These are phyloP conservation scores for Aphelidium insulamus DNA, from an alignment of 371 early-diverging fungal genomes.

Conservation along the genomic window DNA sequence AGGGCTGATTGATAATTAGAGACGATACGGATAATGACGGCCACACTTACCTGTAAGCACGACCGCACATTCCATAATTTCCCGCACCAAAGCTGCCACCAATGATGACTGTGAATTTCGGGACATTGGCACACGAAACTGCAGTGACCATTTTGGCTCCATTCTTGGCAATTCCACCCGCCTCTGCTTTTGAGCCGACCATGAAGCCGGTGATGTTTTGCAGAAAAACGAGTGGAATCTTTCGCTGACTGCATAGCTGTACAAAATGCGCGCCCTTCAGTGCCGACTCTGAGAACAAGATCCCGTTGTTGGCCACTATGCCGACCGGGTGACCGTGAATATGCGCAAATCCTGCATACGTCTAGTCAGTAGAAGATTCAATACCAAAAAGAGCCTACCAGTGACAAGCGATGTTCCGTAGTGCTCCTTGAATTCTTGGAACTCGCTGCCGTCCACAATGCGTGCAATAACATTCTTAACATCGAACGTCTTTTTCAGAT, in stretches of 20 bases:
- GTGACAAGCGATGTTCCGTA: conserved; percentile 85
- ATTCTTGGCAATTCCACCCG: conserved; percentile 92
- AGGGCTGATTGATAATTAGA: conserved; percentile 25
- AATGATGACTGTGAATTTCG: conserved; percentile 83
- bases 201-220: conserved; percentile 95
- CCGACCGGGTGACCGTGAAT: conserved; percentile 86
- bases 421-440: conserved; percentile 85
- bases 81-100: conserved; percentile 86
- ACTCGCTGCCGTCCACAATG: conserved; percentile 80
- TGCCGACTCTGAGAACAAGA: conserved; percentile 85
- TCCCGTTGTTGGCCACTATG: conserved; percentile 94
- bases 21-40: neutral
- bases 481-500: conserved; percentile 74
- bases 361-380: neutral
- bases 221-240: conserved; percentile 80
- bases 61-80: conserved; percentile 97
- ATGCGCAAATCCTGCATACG: conserved; percentile 53
- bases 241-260: conserved; percentile 80
- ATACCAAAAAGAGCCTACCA: conserved; percentile 15
- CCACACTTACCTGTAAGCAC: conserved; percentile 38
- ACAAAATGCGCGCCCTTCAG: conserved; percentile 94
- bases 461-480: conserved; percentile 84
- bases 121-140: conserved; percentile 82
- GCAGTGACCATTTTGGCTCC: conserved; percentile 95
- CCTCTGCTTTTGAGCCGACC: conserved; percentile 92